A percentile compares a stretch with the other conserved stretches of the same genome.
Conservation (phyloP, 1,139 yeast genomes). For the Debaryomycetaceae sp. region DNA sequence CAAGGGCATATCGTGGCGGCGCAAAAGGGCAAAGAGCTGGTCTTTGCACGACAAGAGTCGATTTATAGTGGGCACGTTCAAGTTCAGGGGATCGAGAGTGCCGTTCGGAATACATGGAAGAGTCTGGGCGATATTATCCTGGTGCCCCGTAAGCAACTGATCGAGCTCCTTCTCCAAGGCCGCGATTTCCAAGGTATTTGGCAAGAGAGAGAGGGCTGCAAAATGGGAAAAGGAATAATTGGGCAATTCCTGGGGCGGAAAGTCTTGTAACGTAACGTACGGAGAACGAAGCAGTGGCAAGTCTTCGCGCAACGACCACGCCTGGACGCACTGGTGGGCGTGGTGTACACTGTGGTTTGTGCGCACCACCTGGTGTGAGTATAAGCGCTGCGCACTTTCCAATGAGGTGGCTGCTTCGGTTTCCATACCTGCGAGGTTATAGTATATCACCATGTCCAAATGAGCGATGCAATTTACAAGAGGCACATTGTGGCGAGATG, state of each 20-base stretch:
- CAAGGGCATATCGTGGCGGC: constrained; percentile 9
- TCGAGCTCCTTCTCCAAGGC: no score
- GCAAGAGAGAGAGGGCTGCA: no score
- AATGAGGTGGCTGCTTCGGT: constrained; percentile 2
- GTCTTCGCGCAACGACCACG: no score
- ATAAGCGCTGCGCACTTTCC: constrained; percentile 1
- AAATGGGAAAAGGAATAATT: no score
- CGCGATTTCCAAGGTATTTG: no score
- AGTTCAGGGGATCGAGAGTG: constrained; percentile 2
- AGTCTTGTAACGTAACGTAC: no score
- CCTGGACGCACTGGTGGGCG: neutral
- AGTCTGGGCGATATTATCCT: no score
- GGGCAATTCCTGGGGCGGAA: no score
- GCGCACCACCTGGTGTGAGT: constrained; percentile 2
- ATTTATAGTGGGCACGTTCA: constrained; percentile 7
- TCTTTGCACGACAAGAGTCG: constrained; percentile 11
- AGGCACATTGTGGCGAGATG: constrained; percentile 15
- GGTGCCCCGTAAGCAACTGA: no score
- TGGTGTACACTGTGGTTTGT: constrained; percentile 2
- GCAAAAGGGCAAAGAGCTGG: constrained; percentile 7
- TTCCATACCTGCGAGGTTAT: constrained; percentile 6
- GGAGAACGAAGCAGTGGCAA: no score
- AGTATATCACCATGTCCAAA: constrained; percentile 10
- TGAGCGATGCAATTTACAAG: constrained; percentile 17
- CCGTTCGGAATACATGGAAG: no score